A percentile compares a stretch with the other conserved stretches of the same genome.
phyloP scores from a whole-genome alignment of 805 yeast species.

The Barnettozyma sp. region DNA sequence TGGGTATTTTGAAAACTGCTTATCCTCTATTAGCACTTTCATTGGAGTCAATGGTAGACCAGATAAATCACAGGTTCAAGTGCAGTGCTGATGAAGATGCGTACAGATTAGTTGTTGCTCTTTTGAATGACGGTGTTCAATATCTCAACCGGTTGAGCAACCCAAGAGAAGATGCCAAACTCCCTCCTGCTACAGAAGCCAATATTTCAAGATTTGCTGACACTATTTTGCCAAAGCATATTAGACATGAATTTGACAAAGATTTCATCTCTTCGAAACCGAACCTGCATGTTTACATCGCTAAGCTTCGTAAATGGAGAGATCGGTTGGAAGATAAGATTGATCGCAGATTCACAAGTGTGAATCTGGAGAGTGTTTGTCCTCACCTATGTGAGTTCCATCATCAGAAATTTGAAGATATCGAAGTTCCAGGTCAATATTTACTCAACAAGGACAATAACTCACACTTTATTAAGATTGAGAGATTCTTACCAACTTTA shows the following conservation, averaged over 20 bases:
- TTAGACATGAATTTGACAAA: constrained; percentile 82
- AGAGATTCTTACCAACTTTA: constrained; percentile 82
- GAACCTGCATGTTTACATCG: constrained; percentile 78
- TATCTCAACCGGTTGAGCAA: constrained; percentile 79
- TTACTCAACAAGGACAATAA: constrained; percentile 81
- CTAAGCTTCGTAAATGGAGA: constrained; percentile 84
- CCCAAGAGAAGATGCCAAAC: constrained; percentile 80
- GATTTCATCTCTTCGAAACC: constrained; percentile 88
- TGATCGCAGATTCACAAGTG: constrained; percentile 73
- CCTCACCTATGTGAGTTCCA: constrained; percentile 97
- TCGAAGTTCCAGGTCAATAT: constrained; percentile 96
- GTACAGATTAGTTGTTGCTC: constrained; percentile 84
- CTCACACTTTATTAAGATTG: constrained; percentile 87
- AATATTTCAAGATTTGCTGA: constrained; percentile 87
- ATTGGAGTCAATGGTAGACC: constrained; percentile 91
- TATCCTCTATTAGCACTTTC: constrained; percentile 91
- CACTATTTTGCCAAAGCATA: constrained; percentile 81
- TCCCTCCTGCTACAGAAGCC: constrained; percentile 88
- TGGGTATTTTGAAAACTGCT: constrained; percentile 93
- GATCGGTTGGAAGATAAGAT: constrained; percentile 86
- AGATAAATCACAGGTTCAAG: constrained; percentile 88
- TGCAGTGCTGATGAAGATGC: constrained; percentile 95
- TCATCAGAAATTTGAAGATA: constrained; percentile 95
- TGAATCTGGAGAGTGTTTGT: constrained; percentile 82
- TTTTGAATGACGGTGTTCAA: constrained; percentile 89